A percentile compares a stretch with the other conserved stretches of the same genome.
Evolutionary conservation across 768 basidiomycete species (phyloP).

Genomic region (Mycena rosella): DNA sequence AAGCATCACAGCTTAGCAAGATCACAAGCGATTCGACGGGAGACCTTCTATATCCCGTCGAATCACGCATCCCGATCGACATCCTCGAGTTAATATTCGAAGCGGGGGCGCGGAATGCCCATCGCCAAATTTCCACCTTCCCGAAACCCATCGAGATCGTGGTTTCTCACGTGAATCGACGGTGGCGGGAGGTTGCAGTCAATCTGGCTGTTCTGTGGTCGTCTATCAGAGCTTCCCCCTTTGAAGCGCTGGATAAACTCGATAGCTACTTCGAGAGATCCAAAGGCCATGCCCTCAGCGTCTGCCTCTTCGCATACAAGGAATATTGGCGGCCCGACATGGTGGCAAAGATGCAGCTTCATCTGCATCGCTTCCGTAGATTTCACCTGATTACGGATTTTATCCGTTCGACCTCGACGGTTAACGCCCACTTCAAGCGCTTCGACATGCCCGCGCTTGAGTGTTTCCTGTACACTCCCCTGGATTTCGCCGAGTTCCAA

Average conservation of each 20-base stretch:
- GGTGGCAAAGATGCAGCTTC: constrained; percentile 19
- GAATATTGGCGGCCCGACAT: constrained; percentile 25
- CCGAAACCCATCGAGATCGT: constrained; percentile 28
- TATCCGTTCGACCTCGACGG: constrained; percentile 15
- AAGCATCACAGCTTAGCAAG: constrained; percentile 4
- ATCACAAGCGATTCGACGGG: constrained; percentile 13
- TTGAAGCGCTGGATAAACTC: constrained; percentile 29
- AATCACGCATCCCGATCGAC: constrained; percentile 34
- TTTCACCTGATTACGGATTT: constrained; percentile 34
- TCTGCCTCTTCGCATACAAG: constrained; percentile 30
- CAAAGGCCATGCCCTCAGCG: constrained; percentile 26
- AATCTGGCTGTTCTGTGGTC: constrained; percentile 33
- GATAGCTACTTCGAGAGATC: constrained; percentile 28
- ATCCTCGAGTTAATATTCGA: constrained; percentile 35
- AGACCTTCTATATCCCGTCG: constrained; percentile 18
- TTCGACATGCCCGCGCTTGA: constrained; percentile 34
- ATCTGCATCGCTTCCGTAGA: constrained; percentile 29
- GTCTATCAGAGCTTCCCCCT: constrained; percentile 24
- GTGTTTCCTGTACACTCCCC: constrained; percentile 32
- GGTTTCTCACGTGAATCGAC: constrained; percentile 30
- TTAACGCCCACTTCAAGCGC: constrained; percentile 23
- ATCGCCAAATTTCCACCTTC: constrained; percentile 1
- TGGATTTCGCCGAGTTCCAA: constrained; percentile 20
- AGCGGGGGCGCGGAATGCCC: constrained; percentile 21
- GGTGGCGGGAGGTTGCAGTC: constrained; percentile 31